Base-by-base conservation (phyloP, 192 early-diverging fungal species). In the Diversispora eburnea region DNA sequence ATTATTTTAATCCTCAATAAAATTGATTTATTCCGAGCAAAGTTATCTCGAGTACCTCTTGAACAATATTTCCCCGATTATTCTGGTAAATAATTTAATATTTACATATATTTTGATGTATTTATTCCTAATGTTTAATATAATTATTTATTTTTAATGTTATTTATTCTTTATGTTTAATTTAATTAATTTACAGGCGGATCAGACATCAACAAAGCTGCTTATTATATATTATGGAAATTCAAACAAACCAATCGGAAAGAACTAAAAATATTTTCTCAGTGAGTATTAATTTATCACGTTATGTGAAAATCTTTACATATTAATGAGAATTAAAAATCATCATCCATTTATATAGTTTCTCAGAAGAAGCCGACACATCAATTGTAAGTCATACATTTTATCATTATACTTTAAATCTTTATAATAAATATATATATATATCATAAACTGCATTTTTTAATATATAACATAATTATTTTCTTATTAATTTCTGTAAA, bases 1-100 rank as follows among this genome's bases (percentile, higher is more conserved):
- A 94, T 97, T 67, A 93, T 97, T 65, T 81, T 97, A 9, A 96
- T 96, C 78, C 83, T 97, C 70, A 97, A 97, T 86, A 97, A 97
- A 75, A 89, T 94, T 59, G 95, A 97, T 74, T 79, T 97, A 41
- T 94, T 97, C 75, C 87, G 86, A 60, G 85, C 84, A 46, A 97
- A 97, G 77, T 81, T 97, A 72, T 81, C 85, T 42, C 82, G 85
- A 76, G 86, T 91, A 55, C 93, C 93, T 41, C 79, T 97, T 45
- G 84, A 89, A 75, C 81, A 86, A 57, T 95, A 91, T 84, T 97
- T 94, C 75, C 91, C 94, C 4, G 95, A 97, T 76, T 97, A 95
- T 80, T 75, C 79, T 56, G 84, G 84, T 77, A 81, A 73, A 43
- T 41, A 13, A 70, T 70, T 70, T 22, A 20, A n/a, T 70, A 22